Base-by-base conservation (phyloP, 805 yeast genomes). In the Yamadazyma sp. region DNA sequence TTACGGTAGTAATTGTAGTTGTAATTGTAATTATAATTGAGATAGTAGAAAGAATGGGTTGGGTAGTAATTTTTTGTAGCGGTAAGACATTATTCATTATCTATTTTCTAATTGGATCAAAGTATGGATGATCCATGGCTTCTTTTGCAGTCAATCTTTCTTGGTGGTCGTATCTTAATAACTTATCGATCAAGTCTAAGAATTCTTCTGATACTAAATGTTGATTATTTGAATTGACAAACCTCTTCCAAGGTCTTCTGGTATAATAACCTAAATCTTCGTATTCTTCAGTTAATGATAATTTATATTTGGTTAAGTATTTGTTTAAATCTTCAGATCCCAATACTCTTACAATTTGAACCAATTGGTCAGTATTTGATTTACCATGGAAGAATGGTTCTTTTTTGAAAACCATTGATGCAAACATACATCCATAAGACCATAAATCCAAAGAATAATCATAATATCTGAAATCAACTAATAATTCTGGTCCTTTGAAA, bases 381-480 rank as follows among this genome's bases (percentile, higher is more conserved):
- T 85, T 81, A 14, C 96, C 96, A 56, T 86, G 91, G 74, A 88
- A 88, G 46, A 88, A 85, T 9, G 96, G 96, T 52, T 88, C 96
- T 53, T 80, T 84, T 53, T 82, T 84, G 66, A 87, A 86, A 22
- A 86, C 80, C 58, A 88, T 85, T 9, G 93, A 81, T 7, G 95
- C 96, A 32, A 88, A 65, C 86, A 86, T 86, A 40, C 95, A 89
- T 11, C 96, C 96, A 43, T 76, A 81, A 9, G 94, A 82, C 96
- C 96, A 88, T 50, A 88, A 58, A 58, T 88, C 96, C 38, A 88
- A 69, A 9, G 93, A 82, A 58, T 88, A 88, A 60, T 88, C 96
- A 60, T 88, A 88, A 55, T 77, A 80, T 48, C 86, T 82, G 50
- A 78, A 73, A 54, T 88, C 88, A 7, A 88, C 86, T 39, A 88